These are phyloP conservation scores for Striga hermonthica DNA, from an alignment of 305 asterid species.

Conservation along the genomic window DNA sequence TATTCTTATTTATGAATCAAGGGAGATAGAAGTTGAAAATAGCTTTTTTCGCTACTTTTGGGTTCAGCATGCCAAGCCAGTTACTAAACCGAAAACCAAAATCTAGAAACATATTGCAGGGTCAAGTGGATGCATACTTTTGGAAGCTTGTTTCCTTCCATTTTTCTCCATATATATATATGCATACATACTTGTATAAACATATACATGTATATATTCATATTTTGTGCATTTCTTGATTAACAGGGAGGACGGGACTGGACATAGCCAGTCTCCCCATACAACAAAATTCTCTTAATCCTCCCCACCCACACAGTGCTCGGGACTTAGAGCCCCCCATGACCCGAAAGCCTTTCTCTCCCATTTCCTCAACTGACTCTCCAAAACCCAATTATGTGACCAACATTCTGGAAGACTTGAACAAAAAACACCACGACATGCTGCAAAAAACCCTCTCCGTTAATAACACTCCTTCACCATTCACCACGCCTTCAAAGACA, in stretches of 20 bases:
- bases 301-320: conserved; percentile 35
- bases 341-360: conserved; percentile 85
- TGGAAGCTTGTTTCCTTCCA: background rate
- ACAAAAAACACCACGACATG: conserved; percentile 57
- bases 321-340: conserved; percentile 56
- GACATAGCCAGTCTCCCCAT: conserved; percentile 70
- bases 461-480: conserved; percentile 38
- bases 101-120: background rate
- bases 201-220: no score
- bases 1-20: background rate
- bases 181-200: no score
- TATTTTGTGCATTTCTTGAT: conserved; percentile 9
- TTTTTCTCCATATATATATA: background rate
- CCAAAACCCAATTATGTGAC: conserved; percentile 49
- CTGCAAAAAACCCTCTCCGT: conserved; percentile 53
- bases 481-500: conserved; percentile 65
- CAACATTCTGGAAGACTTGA: conserved; percentile 58
- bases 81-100: background rate
- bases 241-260: conserved; percentile 79
- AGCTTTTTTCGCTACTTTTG: no score
- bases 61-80: no score
- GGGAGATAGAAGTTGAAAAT: background rate
- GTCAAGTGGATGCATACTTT: no score
- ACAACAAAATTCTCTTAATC: conserved; percentile 45
- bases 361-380: conserved; percentile 75